A percentile compares a stretch with the other conserved stretches of the same genome.
Conservation (phyloP, 179 eudicot genomes). For the Gypsophila paniculata region DNA sequence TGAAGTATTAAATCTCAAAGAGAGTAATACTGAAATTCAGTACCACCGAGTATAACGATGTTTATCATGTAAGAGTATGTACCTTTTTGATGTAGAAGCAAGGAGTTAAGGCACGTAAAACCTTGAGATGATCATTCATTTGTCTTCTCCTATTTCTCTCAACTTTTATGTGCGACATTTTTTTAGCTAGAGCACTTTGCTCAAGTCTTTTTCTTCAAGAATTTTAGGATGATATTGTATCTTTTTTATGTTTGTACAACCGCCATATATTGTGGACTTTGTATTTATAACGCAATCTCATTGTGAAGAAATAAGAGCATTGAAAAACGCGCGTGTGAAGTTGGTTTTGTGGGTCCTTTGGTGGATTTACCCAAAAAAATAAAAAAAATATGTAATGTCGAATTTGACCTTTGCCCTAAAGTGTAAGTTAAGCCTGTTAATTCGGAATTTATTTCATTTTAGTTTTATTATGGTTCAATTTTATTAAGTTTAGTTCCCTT, state of each 20-base stretch:
- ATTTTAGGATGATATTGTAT: background rate
- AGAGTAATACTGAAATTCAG: too few species aligned
- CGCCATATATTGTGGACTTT: background rate
- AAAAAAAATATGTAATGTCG: too few species aligned
- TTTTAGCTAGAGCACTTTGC: background rate
- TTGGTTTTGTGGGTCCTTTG: background rate
- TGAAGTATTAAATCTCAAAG: background rate
- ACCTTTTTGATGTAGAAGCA: conserved; percentile 93
- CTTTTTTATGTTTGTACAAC: background rate
- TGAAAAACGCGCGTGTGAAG: background rate
- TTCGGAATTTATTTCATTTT: too few species aligned
- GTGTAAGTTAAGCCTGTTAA: too few species aligned
- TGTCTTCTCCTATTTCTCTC: conserved; percentile 93
- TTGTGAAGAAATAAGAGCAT: background rate
- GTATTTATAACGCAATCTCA: conserved; percentile 15
- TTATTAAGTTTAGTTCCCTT: too few species aligned
- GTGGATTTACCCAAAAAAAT: background rate
- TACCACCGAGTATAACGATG: background rate
- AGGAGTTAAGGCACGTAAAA: conserved; percentile 78
- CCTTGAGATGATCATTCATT: conserved; percentile 94
- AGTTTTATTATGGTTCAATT: too few species aligned
- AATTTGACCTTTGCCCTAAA: too few species aligned
- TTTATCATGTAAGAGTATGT: background rate
- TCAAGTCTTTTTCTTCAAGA: background rate
- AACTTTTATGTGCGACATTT: conserved; percentile 92